Conservation (phyloP, 257 asterid genomes). For the Haberlea rhodopensis region DNA sequence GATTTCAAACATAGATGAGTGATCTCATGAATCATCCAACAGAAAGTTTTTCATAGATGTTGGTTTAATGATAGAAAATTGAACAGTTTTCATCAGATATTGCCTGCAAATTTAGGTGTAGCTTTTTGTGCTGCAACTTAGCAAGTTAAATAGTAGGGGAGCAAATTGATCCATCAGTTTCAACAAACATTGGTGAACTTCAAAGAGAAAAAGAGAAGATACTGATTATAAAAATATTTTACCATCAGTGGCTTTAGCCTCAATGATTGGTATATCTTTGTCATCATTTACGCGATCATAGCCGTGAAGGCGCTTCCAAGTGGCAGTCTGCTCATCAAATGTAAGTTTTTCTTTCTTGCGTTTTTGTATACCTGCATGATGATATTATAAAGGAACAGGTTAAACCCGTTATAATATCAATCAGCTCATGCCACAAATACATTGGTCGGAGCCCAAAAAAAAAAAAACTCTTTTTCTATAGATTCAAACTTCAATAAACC, state of each 20-base stretch:
- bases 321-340: conserved; percentile 71
- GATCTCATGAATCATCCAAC: too few species aligned
- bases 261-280: conserved; percentile 82
- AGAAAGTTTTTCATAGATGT: too few species aligned
- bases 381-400: conserved; percentile 16
- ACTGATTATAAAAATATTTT: conserved; percentile 3
- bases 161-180: neutral
- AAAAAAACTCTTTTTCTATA: neutral
- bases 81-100: neutral
- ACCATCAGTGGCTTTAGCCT: conserved; percentile 93
- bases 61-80: neutral
- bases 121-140: neutral
- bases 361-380: conserved; percentile 62
- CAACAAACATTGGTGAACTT: neutral
- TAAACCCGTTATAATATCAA: conserved; percentile 9
- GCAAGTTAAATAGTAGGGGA: neutral
- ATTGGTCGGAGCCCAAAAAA: conserved; percentile 12
- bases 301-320: conserved; percentile 93
- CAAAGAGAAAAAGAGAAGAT: conserved; percentile 4
- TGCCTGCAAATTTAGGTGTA: conserved; percentile 1
- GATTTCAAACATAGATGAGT: neutral
- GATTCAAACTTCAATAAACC: conserved; percentile 37
- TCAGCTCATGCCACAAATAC: conserved; percentile 3
- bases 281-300: conserved; percentile 91
- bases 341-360: conserved; percentile 71